A percentile compares a stretch with the other conserved stretches of the same genome.
phyloP scores from a whole-genome alignment of 2,329 filamentous ascomycete genomes.

The Xylaria sp. region DNA sequence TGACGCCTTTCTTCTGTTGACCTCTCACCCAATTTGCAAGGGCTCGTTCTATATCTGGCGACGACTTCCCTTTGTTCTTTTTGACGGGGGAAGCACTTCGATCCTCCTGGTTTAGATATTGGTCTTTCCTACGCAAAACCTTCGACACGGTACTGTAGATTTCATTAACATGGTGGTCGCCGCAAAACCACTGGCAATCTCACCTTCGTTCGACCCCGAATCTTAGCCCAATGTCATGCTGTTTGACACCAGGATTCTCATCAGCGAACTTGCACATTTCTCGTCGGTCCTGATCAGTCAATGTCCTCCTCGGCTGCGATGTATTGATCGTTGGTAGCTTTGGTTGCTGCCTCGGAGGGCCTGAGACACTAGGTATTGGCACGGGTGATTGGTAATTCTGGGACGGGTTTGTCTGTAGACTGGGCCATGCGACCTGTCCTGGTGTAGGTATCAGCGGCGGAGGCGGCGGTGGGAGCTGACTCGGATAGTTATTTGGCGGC shows the following conservation, averaged over 20 bases:
- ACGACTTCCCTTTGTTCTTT: constrained; percentile 79
- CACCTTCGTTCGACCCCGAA: constrained; percentile 99
- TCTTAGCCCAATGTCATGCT: constrained; percentile 93
- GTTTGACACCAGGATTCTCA: constrained; percentile 87
- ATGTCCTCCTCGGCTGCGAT: constrained; percentile 78
- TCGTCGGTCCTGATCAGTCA: constrained; percentile 88
- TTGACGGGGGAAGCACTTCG: constrained; percentile 81
- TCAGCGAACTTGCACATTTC: constrained; percentile 94
- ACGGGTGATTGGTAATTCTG: constrained; percentile 64
- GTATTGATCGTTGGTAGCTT: constrained; percentile 57
- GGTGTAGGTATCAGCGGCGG: constrained; percentile 75
- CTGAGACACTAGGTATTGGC: constrained; percentile 62
- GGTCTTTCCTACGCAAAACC: constrained; percentile 91
- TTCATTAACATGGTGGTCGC: constrained; percentile 37
- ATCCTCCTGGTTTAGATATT: constrained; percentile 84
- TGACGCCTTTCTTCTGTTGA: constrained; percentile 74
- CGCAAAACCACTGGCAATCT: constrained; percentile 34
- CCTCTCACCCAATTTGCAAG: constrained; percentile 87
- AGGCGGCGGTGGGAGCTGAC: constrained; percentile 67
- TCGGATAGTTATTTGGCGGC: constrained; percentile 50
- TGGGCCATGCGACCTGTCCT: constrained; percentile 69
- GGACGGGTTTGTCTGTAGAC: constrained; percentile 75
- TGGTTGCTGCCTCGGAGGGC: constrained; percentile 57
- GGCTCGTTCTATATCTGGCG: constrained; percentile 87
- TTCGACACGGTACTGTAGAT: constrained; percentile 91